phyloP scores from a whole-genome alignment of 305 asterid genomes.

The Andrographis paniculata region DNA sequence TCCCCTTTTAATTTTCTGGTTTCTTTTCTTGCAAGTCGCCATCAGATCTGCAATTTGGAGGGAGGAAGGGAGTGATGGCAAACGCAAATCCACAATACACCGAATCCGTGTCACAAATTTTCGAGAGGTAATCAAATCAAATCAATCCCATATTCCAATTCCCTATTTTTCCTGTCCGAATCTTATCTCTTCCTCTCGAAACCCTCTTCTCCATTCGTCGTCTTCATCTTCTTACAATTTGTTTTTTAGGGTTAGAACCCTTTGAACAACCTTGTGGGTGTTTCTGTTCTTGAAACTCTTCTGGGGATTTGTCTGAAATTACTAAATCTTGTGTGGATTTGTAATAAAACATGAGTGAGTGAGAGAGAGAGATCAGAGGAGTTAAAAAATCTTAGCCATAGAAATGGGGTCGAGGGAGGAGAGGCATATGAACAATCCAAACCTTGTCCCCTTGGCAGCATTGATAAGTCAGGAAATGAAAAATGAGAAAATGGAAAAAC shows the following conservation, averaged over 20 bases:
- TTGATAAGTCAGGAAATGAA: conserved; percentile 58
- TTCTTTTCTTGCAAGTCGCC: conserved; percentile 34
- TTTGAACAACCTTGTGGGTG: no score
- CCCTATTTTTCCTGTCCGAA: conserved; percentile 7
- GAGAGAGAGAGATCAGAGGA: no score
- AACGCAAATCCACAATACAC: not conserved
- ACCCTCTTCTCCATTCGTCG: no score
- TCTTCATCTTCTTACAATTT: no score
- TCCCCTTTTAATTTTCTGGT: conserved; percentile 7
- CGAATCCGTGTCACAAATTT: not conserved
- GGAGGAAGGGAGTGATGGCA: no score
- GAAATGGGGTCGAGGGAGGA: conserved; percentile 69
- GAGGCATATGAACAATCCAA: conserved; percentile 30
- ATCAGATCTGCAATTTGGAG: conserved; percentile 60
- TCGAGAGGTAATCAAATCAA: conserved; percentile 31
- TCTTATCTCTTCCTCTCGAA: no score
- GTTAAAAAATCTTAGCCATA: conserved; percentile 10
- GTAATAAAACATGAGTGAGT: no score
- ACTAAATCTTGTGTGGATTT: no score
- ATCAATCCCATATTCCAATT: conserved; percentile 10
- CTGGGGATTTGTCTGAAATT: no score
- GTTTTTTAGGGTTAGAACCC: no score
- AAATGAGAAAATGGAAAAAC: conserved; percentile 76
- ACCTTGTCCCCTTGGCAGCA: conserved; percentile 73
- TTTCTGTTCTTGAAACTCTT: no score